Percentiles rank a stretch among this genome's conserved stretches.
phyloP scores from a whole-genome alignment of 225 moss, liverwort and hornwort genomes.

The Pleurozium schreberi region DNA sequence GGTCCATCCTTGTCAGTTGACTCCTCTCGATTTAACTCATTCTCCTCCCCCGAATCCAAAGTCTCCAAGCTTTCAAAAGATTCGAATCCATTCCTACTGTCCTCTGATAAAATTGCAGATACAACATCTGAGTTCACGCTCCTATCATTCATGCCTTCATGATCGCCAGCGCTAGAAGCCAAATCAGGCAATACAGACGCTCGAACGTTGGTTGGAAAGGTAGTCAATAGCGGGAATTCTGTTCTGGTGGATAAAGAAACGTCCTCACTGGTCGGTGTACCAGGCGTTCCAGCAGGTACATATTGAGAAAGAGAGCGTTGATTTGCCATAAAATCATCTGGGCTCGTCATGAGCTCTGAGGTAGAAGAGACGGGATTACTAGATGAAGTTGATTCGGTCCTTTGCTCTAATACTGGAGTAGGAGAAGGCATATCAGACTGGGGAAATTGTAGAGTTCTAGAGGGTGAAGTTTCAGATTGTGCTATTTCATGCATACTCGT shows the following conservation, averaged over 20 bases:
- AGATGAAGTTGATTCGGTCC: neutral
- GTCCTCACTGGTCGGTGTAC: neutral
- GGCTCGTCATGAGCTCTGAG: neutral
- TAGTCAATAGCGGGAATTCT: slow-evolving; percentile 17
- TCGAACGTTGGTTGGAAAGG: slow-evolving; percentile 15
- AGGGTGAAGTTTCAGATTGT: neutral
- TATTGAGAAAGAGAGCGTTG: neutral
- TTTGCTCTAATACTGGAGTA: neutral
- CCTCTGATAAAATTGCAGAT: slow-evolving; percentile 14
- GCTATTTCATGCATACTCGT: neutral
- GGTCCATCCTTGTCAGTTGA: neutral
- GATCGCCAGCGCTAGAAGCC: slow-evolving; percentile 30
- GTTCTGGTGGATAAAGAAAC: neutral
- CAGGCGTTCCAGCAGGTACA: slow-evolving; percentile 22
- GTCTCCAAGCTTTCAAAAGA: neutral
- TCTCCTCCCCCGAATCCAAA: neutral
- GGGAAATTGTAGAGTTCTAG: neutral
- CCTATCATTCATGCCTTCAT: neutral
- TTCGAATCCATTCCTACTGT: neutral
- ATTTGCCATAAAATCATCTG: neutral
- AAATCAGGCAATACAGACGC: slow-evolving; percentile 16
- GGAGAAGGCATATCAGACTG: neutral
- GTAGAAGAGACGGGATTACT: neutral
- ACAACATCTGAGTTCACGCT: slow-evolving; percentile 4
- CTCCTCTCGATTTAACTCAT: neutral